phyloP scores from a whole-genome alignment of 257 asterid genomes.

The Rauvolfia tetraphylla region DNA sequence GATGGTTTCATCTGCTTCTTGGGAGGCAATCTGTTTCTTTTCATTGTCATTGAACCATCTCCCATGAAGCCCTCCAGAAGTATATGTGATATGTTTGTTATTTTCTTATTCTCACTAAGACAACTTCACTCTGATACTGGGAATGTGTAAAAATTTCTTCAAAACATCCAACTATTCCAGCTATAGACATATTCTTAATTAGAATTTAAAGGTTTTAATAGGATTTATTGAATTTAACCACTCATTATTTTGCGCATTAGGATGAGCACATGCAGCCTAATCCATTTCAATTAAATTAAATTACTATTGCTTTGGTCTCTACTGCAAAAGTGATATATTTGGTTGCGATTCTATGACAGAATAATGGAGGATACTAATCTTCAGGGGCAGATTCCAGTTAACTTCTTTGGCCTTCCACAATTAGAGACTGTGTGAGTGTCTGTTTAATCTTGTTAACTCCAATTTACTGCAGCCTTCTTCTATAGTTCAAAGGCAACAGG shows the following conservation, averaged over 20 bases:
- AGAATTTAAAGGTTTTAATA: neutral
- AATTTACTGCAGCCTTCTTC: neutral
- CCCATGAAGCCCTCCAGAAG: neutral
- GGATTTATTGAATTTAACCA: neutral
- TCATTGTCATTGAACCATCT: neutral
- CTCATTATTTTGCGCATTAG: neutral
- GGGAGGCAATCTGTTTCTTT: neutral
- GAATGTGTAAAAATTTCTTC: neutral
- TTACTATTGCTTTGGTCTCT: neutral
- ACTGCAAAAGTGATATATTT: constrained; percentile 18
- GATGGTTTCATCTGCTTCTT: neutral
- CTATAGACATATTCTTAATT: neutral
- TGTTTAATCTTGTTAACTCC: neutral
- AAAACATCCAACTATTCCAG: neutral
- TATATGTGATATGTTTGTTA: neutral
- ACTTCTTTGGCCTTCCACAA: constrained; percentile 54
- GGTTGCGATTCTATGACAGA: constrained; percentile 34
- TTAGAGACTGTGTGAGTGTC: constrained; percentile 66
- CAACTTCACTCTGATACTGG: neutral
- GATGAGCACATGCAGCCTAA: neutral
- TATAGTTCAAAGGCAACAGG: neutral
- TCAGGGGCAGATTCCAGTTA: constrained; percentile 54
- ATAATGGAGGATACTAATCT: constrained; percentile 59
- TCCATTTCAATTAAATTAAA: neutral
- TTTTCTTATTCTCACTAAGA: neutral